Evolutionary conservation across 1,139 yeast genomes (phyloP), one percentile per base, ranked within the genome.

Genomic region (Torulaspora pretoriensis): DNA sequence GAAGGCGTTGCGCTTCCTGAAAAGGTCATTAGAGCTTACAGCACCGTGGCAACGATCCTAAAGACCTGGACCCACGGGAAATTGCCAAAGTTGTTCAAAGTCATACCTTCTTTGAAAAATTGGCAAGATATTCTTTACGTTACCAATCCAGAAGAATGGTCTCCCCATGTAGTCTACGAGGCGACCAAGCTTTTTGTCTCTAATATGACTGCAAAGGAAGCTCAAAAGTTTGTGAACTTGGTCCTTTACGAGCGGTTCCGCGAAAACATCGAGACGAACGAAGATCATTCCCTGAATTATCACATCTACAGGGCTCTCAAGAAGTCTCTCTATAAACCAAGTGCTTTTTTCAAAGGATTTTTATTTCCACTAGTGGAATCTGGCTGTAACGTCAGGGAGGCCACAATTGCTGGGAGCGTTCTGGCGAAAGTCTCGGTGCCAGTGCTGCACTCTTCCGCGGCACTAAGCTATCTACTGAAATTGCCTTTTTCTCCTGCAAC

Each of bases 121-220:
- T 92, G 99, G 99, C 89, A 89, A 64, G 97, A 92, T 65, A 85
- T 94, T 29, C 71, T 92, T 32, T 90, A 81, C 59, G 97, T 92
- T 24, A 90, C 98, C 2, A 80, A 87, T 56, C 98, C 98, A 8
- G 88, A 81, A 50, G 71, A 74, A 25, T 92, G 99, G 99, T 86
- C 97, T 5, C 92, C 97, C n/a, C 94, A 90, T 62, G 96, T 95
- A 2, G 82, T 85, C 1, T 92, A 84, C 62, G 97, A 94, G 65
- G 98, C 97, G 3, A 88, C 98, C 8, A 87, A 89, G 64, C 70
- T 92, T 40, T 90, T 94, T 67, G 95, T 92, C 1, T 89, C 97
- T 12, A 89, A 88, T 58, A 75, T 92, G 63, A 81, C 81, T 47
- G 86, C 97, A 9, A 78, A 79, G 53, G 95, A 92, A 66, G 92